A percentile compares a stretch with the other conserved stretches of the same genome.
These are phyloP conservation scores for Fusarium torulosum DNA, from an alignment of 2,329 filamentous ascomycete genomes.

Conservation along the genomic window DNA sequence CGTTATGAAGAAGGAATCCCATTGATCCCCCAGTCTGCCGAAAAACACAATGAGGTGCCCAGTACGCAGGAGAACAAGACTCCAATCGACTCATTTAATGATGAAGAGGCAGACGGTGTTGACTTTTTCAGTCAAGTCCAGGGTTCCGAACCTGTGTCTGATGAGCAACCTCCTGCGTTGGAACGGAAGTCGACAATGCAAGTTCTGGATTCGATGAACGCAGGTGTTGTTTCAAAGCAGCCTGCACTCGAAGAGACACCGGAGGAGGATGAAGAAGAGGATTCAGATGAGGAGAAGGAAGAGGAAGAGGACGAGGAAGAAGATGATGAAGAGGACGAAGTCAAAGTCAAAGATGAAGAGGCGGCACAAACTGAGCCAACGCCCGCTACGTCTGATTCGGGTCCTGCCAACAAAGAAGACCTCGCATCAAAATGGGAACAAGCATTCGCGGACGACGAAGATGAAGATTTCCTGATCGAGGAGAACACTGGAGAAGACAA, in stretches of 20 bases:
- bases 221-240: conserved; percentile 49
- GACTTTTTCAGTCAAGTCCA: conserved; percentile 73
- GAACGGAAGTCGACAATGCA: conserved; percentile 78
- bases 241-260: conserved; percentile 50
- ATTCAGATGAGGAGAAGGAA: background rate
- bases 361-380: conserved; percentile 22
- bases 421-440: conserved; percentile 86
- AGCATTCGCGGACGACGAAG: conserved; percentile 80
- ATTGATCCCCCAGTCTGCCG: conserved; percentile 61
- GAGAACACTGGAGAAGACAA: conserved; percentile 61
- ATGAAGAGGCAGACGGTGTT: conserved; percentile 65
- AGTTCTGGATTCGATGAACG: conserved; percentile 67
- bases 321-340: background rate
- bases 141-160: conserved; percentile 42
- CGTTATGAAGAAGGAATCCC: conserved; percentile 79
- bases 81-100: conserved; percentile 55
- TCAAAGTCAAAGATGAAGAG: conserved; percentile 29
- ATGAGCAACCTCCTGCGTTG: conserved; percentile 52
- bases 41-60: conserved; percentile 9
- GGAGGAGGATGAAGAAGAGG: conserved; percentile 42
- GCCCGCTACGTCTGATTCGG: conserved; percentile 40
- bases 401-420: conserved; percentile 65
- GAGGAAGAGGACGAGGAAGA: conserved; percentile 3
- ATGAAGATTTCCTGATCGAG: conserved; percentile 73
- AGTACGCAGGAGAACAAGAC: conserved; percentile 40